These are phyloP conservation scores for Zasmidium citrigriseum DNA, from an alignment of 2,329 filamentous ascomycete species.

Conservation along the genomic window DNA sequence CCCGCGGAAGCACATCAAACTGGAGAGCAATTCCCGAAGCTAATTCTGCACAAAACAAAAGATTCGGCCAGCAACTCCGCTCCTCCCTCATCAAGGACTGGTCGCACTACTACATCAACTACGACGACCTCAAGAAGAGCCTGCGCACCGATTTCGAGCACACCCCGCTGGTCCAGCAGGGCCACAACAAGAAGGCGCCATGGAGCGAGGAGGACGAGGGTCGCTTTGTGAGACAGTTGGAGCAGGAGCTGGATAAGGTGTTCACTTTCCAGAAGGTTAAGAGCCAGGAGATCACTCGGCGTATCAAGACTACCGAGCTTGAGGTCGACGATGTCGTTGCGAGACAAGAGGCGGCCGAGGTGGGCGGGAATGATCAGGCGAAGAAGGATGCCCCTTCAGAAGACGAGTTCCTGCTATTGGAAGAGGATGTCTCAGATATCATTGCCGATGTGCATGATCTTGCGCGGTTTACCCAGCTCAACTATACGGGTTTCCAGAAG, in stretches of 20 bases:
- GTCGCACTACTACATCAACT: constrained; percentile 97
- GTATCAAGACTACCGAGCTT: constrained; percentile 83
- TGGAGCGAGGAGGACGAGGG: constrained; percentile 95
- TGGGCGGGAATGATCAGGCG: constrained; percentile 33
- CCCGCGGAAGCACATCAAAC: background rate
- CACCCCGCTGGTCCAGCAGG: constrained; percentile 44
- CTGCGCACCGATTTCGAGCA: constrained; percentile 72
- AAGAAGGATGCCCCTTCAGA: constrained; percentile 63
- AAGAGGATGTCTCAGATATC: constrained; percentile 94
- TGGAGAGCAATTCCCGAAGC: background rate
- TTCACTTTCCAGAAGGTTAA: constrained; percentile 98
- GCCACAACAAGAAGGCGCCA: constrained; percentile 50
- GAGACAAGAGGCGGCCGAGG: constrained; percentile 58
- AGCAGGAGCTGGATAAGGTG: constrained; percentile 93
- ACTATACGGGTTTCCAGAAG: constrained; percentile 99
- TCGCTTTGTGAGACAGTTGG: constrained; percentile 80
- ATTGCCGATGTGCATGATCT: constrained; percentile 98
- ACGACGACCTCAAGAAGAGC: constrained; percentile 86
- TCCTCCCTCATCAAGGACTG: constrained; percentile 96
- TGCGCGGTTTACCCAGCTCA: constrained; percentile 96
- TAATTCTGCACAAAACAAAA: too few species aligned
- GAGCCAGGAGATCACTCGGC: constrained; percentile 88
- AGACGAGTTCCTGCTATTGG: constrained; percentile 90
- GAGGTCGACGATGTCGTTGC: constrained; percentile 88
- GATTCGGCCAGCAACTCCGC: constrained; percentile 94